These are phyloP conservation scores for Anastatica hierochuntica DNA, from an alignment of 345 rosid genomes.

Conservation along the genomic window DNA sequence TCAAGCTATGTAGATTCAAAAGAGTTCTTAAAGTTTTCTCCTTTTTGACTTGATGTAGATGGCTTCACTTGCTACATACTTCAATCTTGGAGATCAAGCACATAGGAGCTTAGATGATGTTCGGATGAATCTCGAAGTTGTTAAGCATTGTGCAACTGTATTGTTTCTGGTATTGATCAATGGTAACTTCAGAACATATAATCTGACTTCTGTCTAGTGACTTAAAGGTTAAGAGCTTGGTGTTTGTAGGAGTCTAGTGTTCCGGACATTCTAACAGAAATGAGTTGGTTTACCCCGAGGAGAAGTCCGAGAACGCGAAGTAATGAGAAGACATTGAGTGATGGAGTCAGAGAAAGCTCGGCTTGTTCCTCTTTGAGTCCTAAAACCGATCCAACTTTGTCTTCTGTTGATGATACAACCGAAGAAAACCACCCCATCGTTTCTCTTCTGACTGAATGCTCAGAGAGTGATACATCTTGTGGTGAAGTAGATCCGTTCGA, in stretches of 20 bases:
- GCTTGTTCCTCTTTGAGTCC: conserved; percentile 26
- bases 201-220: too few species aligned
- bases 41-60: conserved; percentile 34
- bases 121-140: conserved; percentile 80
- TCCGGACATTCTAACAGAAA: conserved; percentile 32
- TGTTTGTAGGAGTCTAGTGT: conserved; percentile 30
- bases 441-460: conserved; percentile 28
- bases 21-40: too few species aligned
- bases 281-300: conserved; percentile 45
- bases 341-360: conserved; percentile 16
- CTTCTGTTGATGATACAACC: conserved; percentile 13
- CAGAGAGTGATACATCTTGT: conserved; percentile 10
- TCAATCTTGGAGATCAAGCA: conserved; percentile 61
- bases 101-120: conserved; percentile 95
- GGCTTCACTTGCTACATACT: conserved; percentile 81
- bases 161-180: conserved; percentile 70
- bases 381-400: background rate
- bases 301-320: conserved; percentile 50
- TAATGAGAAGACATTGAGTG: conserved; percentile 30
- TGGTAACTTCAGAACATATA: too few species aligned
- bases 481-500: conserved; percentile 17
- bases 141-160: conserved; percentile 81
- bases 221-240: background rate
- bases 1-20: too few species aligned
- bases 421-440: conserved; percentile 34